A percentile compares a stretch with the other conserved stretches of the same genome.
These are phyloP conservation scores for Tylopilus sp. DNA, from an alignment of 768 basidiomycete species.

Conservation along the genomic window DNA sequence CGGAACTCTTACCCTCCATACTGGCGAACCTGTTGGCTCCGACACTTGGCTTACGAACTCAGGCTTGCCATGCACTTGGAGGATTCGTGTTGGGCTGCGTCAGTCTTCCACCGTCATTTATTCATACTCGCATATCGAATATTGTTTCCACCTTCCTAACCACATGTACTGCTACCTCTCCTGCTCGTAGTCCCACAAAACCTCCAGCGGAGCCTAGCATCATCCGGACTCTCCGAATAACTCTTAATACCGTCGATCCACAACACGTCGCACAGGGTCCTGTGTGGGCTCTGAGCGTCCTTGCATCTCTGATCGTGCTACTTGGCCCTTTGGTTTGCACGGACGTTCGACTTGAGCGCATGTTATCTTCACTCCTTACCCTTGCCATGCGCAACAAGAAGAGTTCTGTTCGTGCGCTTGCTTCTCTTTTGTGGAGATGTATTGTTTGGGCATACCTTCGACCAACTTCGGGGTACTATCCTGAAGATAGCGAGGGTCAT, in stretches of 20 bases:
- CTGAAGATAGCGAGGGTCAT: slow-evolving; percentile 25
- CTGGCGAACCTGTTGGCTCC: slow-evolving; percentile 61
- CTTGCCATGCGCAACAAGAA: slow-evolving; percentile 60
- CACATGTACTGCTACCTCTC: slow-evolving; percentile 33
- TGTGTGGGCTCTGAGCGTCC: slow-evolving; percentile 70
- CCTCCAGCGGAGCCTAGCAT: slow-evolving; percentile 46
- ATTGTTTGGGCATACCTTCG: slow-evolving; percentile 65
- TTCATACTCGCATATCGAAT: slow-evolving; percentile 54
- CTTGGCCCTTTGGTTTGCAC: slow-evolving; percentile 53
- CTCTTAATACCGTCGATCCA: slow-evolving; percentile 53
- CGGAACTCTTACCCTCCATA: slow-evolving; percentile 56
- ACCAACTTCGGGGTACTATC: slow-evolving; percentile 34
- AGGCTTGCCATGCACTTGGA: slow-evolving; percentile 74
- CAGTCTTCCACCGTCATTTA: slow-evolving; percentile 41
- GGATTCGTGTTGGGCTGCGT: slow-evolving; percentile 59
- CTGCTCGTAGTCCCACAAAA: slow-evolving; percentile 36
- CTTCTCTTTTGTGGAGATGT: slow-evolving; percentile 62
- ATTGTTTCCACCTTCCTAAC: slow-evolving; percentile 49
- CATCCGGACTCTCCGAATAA: slow-evolving; percentile 63
- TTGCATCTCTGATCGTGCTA: slow-evolving; percentile 64
- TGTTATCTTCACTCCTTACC: slow-evolving; percentile 48
- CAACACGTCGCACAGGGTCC: slow-evolving; percentile 68
- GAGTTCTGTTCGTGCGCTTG: slow-evolving; percentile 59
- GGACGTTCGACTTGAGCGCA: slow-evolving; percentile 41
- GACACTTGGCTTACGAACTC: slow-evolving; percentile 60